phyloP scores from a whole-genome alignment of 257 asterid genomes.

The Rehmannia glutinosa region DNA sequence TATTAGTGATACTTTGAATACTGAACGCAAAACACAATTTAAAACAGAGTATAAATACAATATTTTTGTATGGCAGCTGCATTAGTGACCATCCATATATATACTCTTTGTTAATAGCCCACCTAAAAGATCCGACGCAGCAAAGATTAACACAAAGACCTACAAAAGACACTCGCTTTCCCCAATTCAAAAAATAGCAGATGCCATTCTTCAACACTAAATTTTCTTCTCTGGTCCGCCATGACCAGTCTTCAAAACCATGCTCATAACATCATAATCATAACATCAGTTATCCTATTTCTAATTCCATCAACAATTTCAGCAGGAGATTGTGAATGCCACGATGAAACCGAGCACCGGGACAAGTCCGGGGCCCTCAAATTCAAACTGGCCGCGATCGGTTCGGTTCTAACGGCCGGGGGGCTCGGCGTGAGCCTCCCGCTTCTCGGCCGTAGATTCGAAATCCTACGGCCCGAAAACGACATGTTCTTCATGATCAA shows the following conservation, averaged over 20 bases:
- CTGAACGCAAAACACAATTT: no score
- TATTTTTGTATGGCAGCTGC: not conserved
- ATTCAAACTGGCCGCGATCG: constrained; percentile 35
- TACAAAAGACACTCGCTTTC: constrained; percentile 19
- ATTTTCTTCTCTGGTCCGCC: no score
- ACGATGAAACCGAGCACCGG: not conserved
- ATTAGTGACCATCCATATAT: constrained; percentile 30
- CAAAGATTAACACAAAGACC: not conserved
- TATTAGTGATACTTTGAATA: no score
- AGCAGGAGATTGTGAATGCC: not conserved
- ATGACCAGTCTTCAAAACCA: constrained; percentile 6
- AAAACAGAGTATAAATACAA: not conserved
- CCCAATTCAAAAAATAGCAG: not conserved
- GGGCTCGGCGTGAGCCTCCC: constrained; percentile 44
- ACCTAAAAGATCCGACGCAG: no score
- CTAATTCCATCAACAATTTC: not conserved
- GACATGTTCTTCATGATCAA: constrained; percentile 64
- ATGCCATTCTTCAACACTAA: not conserved
- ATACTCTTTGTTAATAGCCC: not conserved
- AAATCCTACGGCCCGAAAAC: constrained; percentile 42
- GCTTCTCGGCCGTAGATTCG: constrained; percentile 28
- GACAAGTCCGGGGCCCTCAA: constrained; percentile 36
- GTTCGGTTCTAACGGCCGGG: constrained; percentile 33
- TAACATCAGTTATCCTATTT: constrained; percentile 9
- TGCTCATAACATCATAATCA: constrained; percentile 13